Conservation (phyloP, 176 grass and related monocot genomes). For the Saccharum spontaneum region DNA sequence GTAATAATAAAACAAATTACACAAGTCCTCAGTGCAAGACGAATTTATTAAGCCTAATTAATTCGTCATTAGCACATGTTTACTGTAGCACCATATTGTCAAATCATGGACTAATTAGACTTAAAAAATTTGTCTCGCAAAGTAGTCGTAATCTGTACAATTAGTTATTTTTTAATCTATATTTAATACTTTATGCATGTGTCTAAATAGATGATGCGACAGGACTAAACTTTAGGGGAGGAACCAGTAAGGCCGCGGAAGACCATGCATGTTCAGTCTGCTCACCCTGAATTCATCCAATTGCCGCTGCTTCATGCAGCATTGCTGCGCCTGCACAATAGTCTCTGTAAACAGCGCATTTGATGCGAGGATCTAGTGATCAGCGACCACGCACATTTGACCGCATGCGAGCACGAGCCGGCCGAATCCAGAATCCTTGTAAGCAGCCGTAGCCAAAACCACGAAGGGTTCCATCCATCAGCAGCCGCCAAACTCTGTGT, state of each 20-base stretch:
- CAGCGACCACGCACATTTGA: slow-evolving; percentile 1
- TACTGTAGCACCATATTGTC: no score
- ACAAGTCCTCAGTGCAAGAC: no score
- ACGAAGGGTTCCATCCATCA: slow-evolving; percentile 57
- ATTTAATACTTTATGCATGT: no score
- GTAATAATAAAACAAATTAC: no score
- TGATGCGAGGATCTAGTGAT: slow-evolving; percentile 23
- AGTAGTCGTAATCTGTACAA: no score
- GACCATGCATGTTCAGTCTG: background rate
- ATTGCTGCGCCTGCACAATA: background rate
- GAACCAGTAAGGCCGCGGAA: background rate
- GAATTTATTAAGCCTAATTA: no score
- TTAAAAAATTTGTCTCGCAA: no score
- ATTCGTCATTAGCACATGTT: no score
- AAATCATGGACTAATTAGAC: no score
- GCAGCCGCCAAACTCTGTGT: slow-evolving; percentile 30
- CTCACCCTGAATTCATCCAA: background rate
- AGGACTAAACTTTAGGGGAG: no score
- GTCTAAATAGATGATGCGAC: no score
- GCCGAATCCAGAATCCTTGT: slow-evolving; percentile 10
- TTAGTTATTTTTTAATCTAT: no score
- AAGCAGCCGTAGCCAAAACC: background rate
- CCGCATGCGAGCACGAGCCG: slow-evolving; percentile 28
- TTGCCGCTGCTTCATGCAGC: background rate
- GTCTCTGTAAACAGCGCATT: slow-evolving; percentile 32